Percentiles rank a stretch among this genome's conserved stretches.
Evolutionary conservation across 805 yeast genomes (phyloP).

Genomic region (Saccharomyces eubayanus): DNA sequence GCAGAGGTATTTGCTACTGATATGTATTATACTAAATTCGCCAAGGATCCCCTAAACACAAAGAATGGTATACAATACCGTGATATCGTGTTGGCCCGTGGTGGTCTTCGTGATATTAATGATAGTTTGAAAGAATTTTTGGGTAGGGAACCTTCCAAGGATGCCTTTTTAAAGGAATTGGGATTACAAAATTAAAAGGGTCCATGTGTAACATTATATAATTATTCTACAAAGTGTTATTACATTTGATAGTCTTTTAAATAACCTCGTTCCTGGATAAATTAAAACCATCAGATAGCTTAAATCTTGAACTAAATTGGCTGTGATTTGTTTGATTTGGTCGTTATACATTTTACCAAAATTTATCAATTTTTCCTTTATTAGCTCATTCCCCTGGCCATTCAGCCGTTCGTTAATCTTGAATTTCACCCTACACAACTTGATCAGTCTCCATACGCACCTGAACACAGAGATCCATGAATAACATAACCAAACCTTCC

Average conservation of each 20-base stretch:
- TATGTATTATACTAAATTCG: slow-evolving; percentile 65
- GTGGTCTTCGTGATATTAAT: slow-evolving; percentile 65
- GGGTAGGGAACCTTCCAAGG: slow-evolving; percentile 68
- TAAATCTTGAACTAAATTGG: slow-evolving; percentile 23
- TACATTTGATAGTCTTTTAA: slow-evolving; percentile 21
- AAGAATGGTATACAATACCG: slow-evolving; percentile 58
- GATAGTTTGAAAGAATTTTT: slow-evolving; percentile 56
- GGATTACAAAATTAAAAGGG: slow-evolving; percentile 31
- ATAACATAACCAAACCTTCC: not conserved
- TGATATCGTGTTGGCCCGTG: slow-evolving; percentile 57
- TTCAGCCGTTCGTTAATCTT: slow-evolving; percentile 2
- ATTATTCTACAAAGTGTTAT: slow-evolving; percentile 18
- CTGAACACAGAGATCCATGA: not conserved
- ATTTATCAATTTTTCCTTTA: slow-evolving; percentile 13
- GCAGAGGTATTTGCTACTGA: slow-evolving; percentile 81
- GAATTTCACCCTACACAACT: slow-evolving; percentile 11
- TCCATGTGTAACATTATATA: slow-evolving; percentile 5
- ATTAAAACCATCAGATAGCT: slow-evolving; percentile 14
- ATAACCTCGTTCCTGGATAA: slow-evolving; percentile 2
- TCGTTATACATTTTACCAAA: slow-evolving; percentile 9
- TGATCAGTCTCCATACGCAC: not conserved
- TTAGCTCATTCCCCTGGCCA: slow-evolving; percentile 10
- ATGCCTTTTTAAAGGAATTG: slow-evolving; percentile 64
- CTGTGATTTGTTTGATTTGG: slow-evolving; percentile 9
- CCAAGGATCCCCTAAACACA: slow-evolving; percentile 56